Conservation (phyloP, 495 filamentous ascomycete species). For the Penicillium ochrochloron region DNA sequence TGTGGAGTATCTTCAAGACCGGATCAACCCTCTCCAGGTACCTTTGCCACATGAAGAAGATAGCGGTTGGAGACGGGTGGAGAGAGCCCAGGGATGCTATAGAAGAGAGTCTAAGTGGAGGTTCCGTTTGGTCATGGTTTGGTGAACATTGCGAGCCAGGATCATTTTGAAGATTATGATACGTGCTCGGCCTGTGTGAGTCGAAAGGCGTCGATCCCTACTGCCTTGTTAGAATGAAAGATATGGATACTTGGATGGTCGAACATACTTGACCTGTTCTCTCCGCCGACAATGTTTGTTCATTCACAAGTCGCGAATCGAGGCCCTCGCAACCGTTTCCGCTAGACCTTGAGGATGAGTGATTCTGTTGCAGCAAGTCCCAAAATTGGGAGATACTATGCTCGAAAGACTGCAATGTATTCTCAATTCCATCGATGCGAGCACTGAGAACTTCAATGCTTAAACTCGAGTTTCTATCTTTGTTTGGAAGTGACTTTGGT, state of each 20-base stretch:
- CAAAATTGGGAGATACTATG: not conserved
- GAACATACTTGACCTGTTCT: not conserved
- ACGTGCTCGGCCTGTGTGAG: not conserved
- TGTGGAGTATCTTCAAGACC: constrained; percentile 35
- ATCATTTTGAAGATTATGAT: not conserved
- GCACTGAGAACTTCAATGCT: not conserved
- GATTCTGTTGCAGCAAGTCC: not conserved
- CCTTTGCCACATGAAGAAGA: constrained; percentile 31
- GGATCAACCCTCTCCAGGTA: constrained; percentile 35
- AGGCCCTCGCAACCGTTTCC: not conserved
- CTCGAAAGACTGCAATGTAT: not conserved
- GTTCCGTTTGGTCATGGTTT: not conserved
- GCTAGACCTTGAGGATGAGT: not conserved
- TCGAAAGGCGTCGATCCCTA: not conserved
- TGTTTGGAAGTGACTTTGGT: not conserved
- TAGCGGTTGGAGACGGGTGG: constrained; percentile 11
- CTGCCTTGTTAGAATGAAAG: not conserved
- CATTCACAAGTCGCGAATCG: not conserved
- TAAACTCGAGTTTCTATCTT: not conserved
- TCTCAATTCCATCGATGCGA: not conserved
- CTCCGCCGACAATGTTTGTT: not conserved
- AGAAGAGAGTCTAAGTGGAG: not conserved
- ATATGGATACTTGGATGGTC: not conserved
- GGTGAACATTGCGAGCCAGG: not conserved
- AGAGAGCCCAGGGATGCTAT: not conserved